Conservation (phyloP, 768 basidiomycete species). For the Kwoniella bestiolae region DNA sequence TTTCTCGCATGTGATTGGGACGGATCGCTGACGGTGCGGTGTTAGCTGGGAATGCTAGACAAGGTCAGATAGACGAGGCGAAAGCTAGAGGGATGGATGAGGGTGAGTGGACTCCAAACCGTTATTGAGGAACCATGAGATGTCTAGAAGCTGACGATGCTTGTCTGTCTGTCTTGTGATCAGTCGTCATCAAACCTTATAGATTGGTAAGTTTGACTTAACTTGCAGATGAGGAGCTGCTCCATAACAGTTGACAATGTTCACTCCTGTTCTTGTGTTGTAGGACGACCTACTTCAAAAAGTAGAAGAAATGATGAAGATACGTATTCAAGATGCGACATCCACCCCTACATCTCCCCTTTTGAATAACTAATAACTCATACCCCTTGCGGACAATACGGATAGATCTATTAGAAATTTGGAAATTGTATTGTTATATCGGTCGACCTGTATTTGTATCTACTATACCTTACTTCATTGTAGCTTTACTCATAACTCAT, state of each 20-base stretch:
- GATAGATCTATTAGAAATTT: no score
- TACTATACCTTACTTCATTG: no score
- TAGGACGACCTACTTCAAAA: conserved; percentile 43
- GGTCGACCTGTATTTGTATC: no score
- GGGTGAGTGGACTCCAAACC: conserved; percentile 38
- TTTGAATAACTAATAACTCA: background rate
- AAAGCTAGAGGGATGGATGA: conserved; percentile 53
- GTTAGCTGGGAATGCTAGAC: conserved; percentile 53
- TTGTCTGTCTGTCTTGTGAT: background rate
- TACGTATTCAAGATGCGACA: conserved; percentile 9
- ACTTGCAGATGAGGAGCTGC: background rate
- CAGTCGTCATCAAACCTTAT: conserved; percentile 53
- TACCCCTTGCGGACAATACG: no score
- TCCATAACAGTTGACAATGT: background rate
- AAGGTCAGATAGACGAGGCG: conserved; percentile 55
- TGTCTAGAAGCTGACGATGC: no score
- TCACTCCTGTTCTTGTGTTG: background rate
- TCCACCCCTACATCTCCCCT: background rate
- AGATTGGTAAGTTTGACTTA: conserved; percentile 26
- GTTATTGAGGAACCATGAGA: no score
- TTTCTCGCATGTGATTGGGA: background rate
- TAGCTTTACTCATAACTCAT: no score
- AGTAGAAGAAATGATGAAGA: conserved; percentile 45
- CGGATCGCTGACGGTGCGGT: background rate
- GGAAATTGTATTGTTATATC: no score